Evolutionary conservation across 148 eudicot genomes (phyloP), one percentile per base, ranked within the genome.

Genomic region (Vaccinium myrtillus): DNA sequence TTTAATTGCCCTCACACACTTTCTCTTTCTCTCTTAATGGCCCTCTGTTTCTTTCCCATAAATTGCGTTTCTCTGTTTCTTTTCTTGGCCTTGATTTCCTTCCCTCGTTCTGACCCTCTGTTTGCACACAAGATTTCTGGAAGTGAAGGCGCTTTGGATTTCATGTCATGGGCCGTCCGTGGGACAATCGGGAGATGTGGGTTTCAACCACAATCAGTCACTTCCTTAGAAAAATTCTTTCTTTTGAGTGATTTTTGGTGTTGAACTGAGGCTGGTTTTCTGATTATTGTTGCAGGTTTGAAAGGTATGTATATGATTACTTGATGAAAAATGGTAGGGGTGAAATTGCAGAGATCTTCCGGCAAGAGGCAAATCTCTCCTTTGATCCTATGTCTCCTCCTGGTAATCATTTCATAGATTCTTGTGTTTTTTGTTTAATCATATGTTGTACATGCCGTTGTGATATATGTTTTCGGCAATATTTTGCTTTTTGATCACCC

Each of bases 101-200:
- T 16, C 32, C 54, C 74, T 61, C 27, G 71, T 39, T 61, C 82
- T 10, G 78, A 8, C 18, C 30, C 81, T 8, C 63, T 53, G 65
- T 75, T 36, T 75, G 54, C 48, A 4, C 13, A 10, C 2, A 77
- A 50, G 36, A 51, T 77, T 16, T 14, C 59, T 51, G 56, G 2
- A 51, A 77, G 30, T 27, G 59, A 23, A 46, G 74, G 49, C 46
- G 83, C 25, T 80, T 27, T n/a, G 32, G 74, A 59, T 59, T 21
- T 36, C 36, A 48, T 36, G 39, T 13, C 54, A 80, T 80, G 83
- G 50, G 54, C 36, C 36, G 74, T 23, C 74, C 73, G 61, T 80
- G 83, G 83, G 50, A 80, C 39, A 80, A 43, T n/a, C 83, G 74
- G n/a, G 74, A n/a, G 30, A 80, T 43, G 83, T 80, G 32, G 70